A percentile compares a stretch with the other conserved stretches of the same genome.
Evolutionary conservation across 306 rosid genomes (phyloP).

Genomic region (Mimosa bimucronata): DNA sequence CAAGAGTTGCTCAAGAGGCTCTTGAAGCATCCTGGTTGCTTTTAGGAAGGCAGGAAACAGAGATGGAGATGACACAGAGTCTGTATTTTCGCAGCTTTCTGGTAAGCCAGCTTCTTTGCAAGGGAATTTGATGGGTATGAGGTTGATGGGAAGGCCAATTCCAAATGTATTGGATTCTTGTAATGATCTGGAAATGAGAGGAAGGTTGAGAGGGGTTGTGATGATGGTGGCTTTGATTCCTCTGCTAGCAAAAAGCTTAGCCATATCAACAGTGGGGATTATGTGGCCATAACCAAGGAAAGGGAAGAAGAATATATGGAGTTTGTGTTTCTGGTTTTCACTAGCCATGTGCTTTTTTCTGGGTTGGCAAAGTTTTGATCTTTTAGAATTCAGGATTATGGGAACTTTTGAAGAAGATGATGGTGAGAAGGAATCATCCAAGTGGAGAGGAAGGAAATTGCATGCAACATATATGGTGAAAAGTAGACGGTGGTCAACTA

Average conservation of each 20-base stretch:
- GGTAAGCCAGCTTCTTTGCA: conserved; percentile 36
- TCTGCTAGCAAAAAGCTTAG: conserved; percentile 46
- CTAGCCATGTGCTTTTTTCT: background rate
- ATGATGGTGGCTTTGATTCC: conserved; percentile 48
- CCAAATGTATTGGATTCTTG: background rate
- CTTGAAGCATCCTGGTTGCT: conserved; percentile 34
- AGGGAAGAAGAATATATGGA: conserved; percentile 55
- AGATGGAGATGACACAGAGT: background rate
- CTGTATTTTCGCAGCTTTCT: conserved; percentile 44
- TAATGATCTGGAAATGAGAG: conserved; percentile 40
- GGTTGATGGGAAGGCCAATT: background rate
- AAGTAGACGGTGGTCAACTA: background rate
- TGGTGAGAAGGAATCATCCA: background rate
- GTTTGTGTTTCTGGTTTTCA: background rate
- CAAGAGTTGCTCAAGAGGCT: conserved; percentile 39
- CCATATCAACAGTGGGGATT: conserved; percentile 38
- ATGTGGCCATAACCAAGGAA: conserved; percentile 48
- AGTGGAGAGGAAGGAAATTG: background rate
- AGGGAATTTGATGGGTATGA: background rate
- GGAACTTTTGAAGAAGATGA: background rate
- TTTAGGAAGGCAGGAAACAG: background rate
- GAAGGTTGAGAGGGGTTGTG: conserved; percentile 50
- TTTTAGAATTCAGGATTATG: background rate
- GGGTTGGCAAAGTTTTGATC: background rate
- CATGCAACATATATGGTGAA: background rate